Base-by-base conservation (phyloP, 1,284 basidiomycete species). In the Anthracocystis walkeri region DNA sequence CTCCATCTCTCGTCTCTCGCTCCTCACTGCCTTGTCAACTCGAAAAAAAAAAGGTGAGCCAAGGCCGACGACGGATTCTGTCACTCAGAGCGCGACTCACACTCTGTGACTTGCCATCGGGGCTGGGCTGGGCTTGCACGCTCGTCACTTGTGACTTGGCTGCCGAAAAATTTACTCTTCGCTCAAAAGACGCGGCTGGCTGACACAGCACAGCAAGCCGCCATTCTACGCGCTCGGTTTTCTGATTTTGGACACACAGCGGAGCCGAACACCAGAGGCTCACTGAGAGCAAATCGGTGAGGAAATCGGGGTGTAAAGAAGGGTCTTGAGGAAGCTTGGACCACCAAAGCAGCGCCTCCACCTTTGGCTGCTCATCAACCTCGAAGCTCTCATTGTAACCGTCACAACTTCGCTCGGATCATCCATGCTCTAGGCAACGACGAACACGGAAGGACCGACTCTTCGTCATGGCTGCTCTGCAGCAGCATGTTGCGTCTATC, bases 401-500 rank as follows among this genome's bases (percentile, higher is more conserved):
- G 21, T 31, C 41, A 46, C 21, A 58, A 14, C 44, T 10, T 31
- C n/a, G 4, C 42, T 38, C n/a, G 35, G 7, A 14, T 40, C 61
- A 18, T 45, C 50, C 45, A 8, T 11, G 35, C 25, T 25, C 38
- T 42, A 33, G 23, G 38, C 45, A 21, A 25, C 35, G 5, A 38
- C 18, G n/a, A 40, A 44, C n/a, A 29, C 14, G 20, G 14, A 14
- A 7, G 18, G 23, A 12, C 27, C 29, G 45, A n/a, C 18, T 10
- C 33, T 12, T 48, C 53, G 52, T 20, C 3, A 57, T 75, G 73
- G 50, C 73, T 42, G 64, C 73, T 20, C 40, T 75, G 46, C 73
- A 68, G 65, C 73, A 58, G 58, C 62, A 75, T 58, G 58, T 75
- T 20, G 65, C 56, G 35, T 27, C 49, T 27, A 58, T 71, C 51